Percentiles rank a stretch among this genome's conserved stretches.
These are phyloP conservation scores for Albugo candida DNA, from an alignment of 352 stramenopile genomes.

Conservation along the genomic window DNA sequence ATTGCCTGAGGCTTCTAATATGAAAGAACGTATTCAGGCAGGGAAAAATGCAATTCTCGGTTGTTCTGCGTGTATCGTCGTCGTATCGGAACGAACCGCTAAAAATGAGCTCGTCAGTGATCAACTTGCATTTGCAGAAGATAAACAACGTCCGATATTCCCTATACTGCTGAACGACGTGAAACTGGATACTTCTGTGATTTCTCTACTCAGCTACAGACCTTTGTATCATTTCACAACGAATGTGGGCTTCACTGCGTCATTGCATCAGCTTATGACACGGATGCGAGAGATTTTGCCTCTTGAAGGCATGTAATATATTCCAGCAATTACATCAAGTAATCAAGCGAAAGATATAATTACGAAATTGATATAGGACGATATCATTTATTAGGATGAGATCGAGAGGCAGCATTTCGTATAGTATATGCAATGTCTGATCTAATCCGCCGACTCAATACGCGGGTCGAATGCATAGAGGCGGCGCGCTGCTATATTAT, in stretches of 20 bases:
- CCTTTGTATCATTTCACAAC: constrained; percentile 62
- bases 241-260: constrained; percentile 55
- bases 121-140: constrained; percentile 64
- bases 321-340: no score
- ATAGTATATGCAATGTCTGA: no score
- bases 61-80: constrained; percentile 47
- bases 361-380: no score
- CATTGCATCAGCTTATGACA: constrained; percentile 16
- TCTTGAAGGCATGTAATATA: no score
- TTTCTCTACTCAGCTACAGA: constrained; percentile 48
- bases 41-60: constrained; percentile 66
- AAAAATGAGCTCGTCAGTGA: constrained; percentile 49
- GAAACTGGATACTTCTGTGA: constrained; percentile 49
- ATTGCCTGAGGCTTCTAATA: constrained; percentile 26
- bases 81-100: constrained; percentile 43
- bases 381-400: no score
- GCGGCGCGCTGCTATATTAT: no score
- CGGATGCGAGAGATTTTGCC: no score
- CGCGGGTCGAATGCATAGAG: no score
- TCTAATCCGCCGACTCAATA: no score
- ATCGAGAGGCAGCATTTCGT: no score
- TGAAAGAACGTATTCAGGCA: constrained; percentile 41
- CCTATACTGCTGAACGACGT: constrained; percentile 56
- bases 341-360: no score
- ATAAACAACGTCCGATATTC: constrained; percentile 51